phyloP scores from a whole-genome alignment of 1,284 basidiomycete species.

The Trichosporon inkin region DNA sequence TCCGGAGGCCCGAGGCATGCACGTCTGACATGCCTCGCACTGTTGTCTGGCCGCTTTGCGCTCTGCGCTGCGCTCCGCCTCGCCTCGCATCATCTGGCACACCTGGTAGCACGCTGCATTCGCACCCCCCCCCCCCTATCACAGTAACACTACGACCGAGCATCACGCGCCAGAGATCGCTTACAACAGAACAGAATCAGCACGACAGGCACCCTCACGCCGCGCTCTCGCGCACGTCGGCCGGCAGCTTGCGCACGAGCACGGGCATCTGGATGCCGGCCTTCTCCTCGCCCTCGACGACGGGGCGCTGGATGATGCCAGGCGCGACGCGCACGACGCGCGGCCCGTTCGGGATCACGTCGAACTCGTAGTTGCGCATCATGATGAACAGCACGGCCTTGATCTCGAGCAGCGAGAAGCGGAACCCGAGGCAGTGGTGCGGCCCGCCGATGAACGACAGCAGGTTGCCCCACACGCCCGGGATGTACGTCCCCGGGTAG shows the following conservation, averaged over 20 bases:
- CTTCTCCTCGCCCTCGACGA: constrained; percentile 16
- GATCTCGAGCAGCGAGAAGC: constrained; percentile 65
- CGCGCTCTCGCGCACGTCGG: too few relatives aligned
- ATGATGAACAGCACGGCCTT: constrained; percentile 59
- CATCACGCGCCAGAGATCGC: too few relatives aligned
- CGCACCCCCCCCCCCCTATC: too few relatives aligned
- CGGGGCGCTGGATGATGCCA: constrained; percentile 13
- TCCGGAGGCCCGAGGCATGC: too few relatives aligned
- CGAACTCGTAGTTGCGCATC: constrained; percentile 29
- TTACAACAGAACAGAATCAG: too few relatives aligned
- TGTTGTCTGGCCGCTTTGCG: too few relatives aligned
- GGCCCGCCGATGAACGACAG: constrained; percentile 65
- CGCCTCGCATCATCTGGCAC: too few relatives aligned
- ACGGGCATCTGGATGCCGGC: constrained; percentile 21
- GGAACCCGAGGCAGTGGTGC: constrained; percentile 66
- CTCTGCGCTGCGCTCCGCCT: too few relatives aligned
- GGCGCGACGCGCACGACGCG: constrained; percentile 2
- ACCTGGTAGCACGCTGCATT: too few relatives aligned
- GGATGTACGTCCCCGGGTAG: constrained; percentile 52
- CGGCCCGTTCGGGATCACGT: constrained; percentile 4
- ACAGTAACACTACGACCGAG: too few relatives aligned
- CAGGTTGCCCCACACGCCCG: constrained; percentile 61
- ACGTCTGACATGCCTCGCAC: too few relatives aligned
- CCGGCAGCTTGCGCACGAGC: constrained; percentile 7
- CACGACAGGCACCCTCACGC: too few relatives aligned